These are phyloP conservation scores for Polyplosphaeria fusca DNA, from an alignment of 495 filamentous ascomycete genomes.

Conservation along the genomic window DNA sequence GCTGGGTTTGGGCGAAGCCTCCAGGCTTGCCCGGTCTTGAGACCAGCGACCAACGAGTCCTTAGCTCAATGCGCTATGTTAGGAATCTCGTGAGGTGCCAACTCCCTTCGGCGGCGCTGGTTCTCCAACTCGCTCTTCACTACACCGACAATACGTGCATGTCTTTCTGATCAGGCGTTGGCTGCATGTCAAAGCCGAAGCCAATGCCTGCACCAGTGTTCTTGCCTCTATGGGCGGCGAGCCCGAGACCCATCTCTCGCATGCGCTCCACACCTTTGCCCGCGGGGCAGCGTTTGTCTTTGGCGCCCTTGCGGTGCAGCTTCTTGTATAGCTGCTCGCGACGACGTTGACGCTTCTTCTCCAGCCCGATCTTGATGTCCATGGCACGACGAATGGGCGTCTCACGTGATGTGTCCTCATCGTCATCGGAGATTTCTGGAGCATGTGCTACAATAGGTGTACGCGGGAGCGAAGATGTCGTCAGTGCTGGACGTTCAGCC, in stretches of 20 bases:
- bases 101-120: constrained; percentile 29
- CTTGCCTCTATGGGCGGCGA: constrained; percentile 54
- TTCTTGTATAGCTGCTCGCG: constrained; percentile 87
- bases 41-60: constrained; percentile 33
- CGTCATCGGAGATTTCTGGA: constrained; percentile 24
- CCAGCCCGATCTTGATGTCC: constrained; percentile 94
- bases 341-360: constrained; percentile 86
- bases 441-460: constrained; percentile 17
- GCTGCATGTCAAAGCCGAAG: constrained; percentile 5
- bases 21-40: constrained; percentile 1
- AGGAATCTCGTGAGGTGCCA: constrained; percentile 23
- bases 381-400: constrained; percentile 66
- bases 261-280: constrained; percentile 91
- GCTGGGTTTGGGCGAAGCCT: no score
- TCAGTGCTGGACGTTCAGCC: constrained; percentile 39
- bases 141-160: constrained; percentile 33
- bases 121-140: constrained; percentile 1
- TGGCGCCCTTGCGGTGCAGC: constrained; percentile 65
- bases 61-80: neutral
- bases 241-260: constrained; percentile 85
- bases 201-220: neutral
- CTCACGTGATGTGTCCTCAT: constrained; percentile 30
- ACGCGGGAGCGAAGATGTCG: constrained; percentile 39
- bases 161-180: constrained; percentile 22
- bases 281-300: constrained; percentile 61